These are phyloP conservation scores for Candida ficus DNA, from an alignment of 805 yeast genomes.

Conservation along the genomic window DNA sequence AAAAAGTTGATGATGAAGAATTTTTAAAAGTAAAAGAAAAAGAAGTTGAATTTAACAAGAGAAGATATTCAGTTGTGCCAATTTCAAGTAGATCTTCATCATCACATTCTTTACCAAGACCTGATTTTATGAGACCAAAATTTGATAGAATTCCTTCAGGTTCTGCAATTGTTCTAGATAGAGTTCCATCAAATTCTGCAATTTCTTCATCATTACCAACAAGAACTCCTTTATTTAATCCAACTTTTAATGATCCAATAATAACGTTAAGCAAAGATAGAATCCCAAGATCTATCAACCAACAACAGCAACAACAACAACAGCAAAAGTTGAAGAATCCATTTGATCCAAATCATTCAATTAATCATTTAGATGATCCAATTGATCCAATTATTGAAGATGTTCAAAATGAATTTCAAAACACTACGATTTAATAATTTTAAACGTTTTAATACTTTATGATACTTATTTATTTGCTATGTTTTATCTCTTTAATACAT, in stretches of 20 bases:
- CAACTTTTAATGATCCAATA: not conserved
- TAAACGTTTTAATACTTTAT: not conserved
- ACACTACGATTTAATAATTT: not conserved
- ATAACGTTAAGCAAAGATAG: conserved; percentile 4
- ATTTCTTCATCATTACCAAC: not conserved
- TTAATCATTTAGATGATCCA: not conserved
- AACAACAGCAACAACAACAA: too few species aligned
- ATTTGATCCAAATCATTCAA: conserved; percentile 1
- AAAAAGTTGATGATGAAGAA: conserved; percentile 45
- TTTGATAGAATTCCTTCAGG: conserved; percentile 3
- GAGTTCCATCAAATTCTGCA: not conserved
- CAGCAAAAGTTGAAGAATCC: too few species aligned
- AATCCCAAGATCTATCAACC: conserved; percentile 1
- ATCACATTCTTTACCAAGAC: conserved; percentile 1
- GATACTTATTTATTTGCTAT: not conserved
- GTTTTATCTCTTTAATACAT: not conserved
- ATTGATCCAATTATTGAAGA: conserved; percentile 6
- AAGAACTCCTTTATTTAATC: conserved; percentile 2
- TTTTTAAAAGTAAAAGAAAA: conserved; percentile 47
- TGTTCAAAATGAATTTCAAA: conserved; percentile 1
- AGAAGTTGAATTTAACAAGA: conserved; percentile 62
- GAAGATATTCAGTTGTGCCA: conserved; percentile 71
- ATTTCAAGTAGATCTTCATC: conserved; percentile 23
- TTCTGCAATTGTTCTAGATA: too few species aligned
- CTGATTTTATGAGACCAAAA: not conserved